phyloP scores from a whole-genome alignment of 2,329 filamentous ascomycete genomes.

The Trichophyton verrucosum region DNA sequence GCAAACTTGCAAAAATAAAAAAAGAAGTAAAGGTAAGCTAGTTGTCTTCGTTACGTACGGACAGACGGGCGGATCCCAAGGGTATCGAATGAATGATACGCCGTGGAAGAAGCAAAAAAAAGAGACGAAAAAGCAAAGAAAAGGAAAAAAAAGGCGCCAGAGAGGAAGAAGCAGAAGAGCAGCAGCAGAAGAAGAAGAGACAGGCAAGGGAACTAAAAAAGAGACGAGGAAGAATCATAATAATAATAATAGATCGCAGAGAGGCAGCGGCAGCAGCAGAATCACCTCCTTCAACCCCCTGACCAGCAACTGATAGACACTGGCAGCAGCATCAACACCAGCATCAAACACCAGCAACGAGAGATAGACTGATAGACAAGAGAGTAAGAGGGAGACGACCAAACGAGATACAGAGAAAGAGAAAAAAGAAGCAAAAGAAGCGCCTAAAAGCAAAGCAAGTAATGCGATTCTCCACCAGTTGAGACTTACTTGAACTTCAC shows the following conservation, averaged over 20 bases:
- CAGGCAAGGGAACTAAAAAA: background rate
- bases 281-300: too few species aligned
- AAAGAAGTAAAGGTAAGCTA: background rate
- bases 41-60: too few species aligned
- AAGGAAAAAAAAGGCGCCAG: background rate
- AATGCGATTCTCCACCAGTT: conserved; percentile 2
- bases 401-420: background rate
- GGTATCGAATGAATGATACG: background rate
- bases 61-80: background rate
- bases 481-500: background rate
- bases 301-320: too few species aligned
- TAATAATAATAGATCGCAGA: background rate
- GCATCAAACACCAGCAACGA: too few species aligned
- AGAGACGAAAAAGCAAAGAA: background rate
- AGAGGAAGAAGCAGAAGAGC: background rate
- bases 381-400: too few species aligned
- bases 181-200: background rate
- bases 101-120: background rate
- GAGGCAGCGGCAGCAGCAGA: background rate
- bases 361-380: too few species aligned
- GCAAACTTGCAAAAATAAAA: background rate
- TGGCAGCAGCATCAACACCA: too few species aligned
- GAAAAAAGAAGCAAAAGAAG: background rate
- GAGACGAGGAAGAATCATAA: background rate
- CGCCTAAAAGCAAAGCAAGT: background rate